Base-by-base conservation (phyloP, 1,139 yeast species). In the Candida sp. region DNA sequence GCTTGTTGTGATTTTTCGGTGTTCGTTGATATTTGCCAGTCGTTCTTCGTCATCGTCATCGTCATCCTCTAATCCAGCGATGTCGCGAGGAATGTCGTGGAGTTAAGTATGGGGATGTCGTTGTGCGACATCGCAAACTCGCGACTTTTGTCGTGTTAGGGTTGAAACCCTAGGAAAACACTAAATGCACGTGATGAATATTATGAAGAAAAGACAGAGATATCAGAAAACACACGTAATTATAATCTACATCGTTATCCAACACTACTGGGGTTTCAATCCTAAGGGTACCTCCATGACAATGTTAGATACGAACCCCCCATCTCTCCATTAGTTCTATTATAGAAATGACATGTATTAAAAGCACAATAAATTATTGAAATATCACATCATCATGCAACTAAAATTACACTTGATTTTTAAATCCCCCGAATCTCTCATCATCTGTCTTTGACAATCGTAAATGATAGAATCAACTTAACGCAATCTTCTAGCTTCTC, bases 401-500 rank as follows among this genome's bases (percentile, higher is more conserved):
- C 47, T 44, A 44, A 44, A 44, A 44, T 37, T 46, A 42, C 48
- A 46, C 30, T 35, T 46, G 22, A 28, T 30, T 39, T 11, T 23
- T 27, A 25, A 17, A 17, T 17, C 17, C 17, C 17, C 17, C 17
- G 17, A 17, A 17, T 17, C 17, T 17, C 17, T 17, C 17, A 17
- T 17, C 17, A 17, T 17, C 17, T 17, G 17, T 17, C 17, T 17
- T 17, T 17, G 17, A 17, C 17, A 17, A 17, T 17, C 17, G 17
- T 17, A 17, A 17, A 17, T 17, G 17, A 17, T 17, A 17, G 17
- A 30, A 35, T 22, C 25, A 33, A 42, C 49, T 55, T 76, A 77
- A 75, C 82, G 81, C 68, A 77, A 77, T 75, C 82, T 77, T 83
- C 96, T 88, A 73, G 98, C 99, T 86, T 94, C 98, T 88, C 98